phyloP scores from a whole-genome alignment of 768 basidiomycete species.

The Dioszegia hungarica region DNA sequence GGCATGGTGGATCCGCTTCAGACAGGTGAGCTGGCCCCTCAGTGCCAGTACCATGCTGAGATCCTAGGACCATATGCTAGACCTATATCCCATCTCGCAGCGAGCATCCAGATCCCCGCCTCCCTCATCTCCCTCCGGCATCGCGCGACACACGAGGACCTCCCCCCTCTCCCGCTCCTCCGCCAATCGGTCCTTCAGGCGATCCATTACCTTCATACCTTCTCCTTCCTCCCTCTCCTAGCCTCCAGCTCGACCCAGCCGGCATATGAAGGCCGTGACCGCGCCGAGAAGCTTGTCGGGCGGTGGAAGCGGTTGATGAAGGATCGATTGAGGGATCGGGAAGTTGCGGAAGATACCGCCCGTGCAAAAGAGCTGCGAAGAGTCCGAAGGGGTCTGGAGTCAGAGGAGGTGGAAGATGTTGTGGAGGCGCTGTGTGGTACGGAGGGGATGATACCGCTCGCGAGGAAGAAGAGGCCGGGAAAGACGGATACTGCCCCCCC shows the following conservation, averaged over 20 bases:
- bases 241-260: slow-evolving; percentile 49
- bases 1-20: slow-evolving; percentile 93
- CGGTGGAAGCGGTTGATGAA: slow-evolving; percentile 51
- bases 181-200: slow-evolving; percentile 57
- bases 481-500: slow-evolving; percentile 13
- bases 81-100: slow-evolving; percentile 81
- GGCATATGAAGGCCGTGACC: slow-evolving; percentile 58
- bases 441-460: slow-evolving; percentile 73
- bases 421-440: slow-evolving; percentile 64
- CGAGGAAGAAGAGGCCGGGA: slow-evolving; percentile 60
- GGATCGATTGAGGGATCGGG: slow-evolving; percentile 58
- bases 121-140: slow-evolving; percentile 92
- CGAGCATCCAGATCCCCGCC: slow-evolving; percentile 74
- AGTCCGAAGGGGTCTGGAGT: slow-evolving; percentile 50
- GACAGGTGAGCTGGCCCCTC: slow-evolving; percentile 50
- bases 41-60: not conserved
- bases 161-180: slow-evolving; percentile 76
- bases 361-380: slow-evolving; percentile 48
- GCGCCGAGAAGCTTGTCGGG: slow-evolving; percentile 56
- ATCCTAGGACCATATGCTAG: slow-evolving; percentile 68
- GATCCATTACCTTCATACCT: slow-evolving; percentile 28
- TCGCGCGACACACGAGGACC: slow-evolving; percentile 90
- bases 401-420: slow-evolving; percentile 65
- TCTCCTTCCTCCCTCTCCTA: slow-evolving; percentile 62
- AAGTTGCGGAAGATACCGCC: slow-evolving; percentile 44